Evolutionary conservation across 2,329 filamentous ascomycete genomes (phyloP), one percentile per base, ranked within the genome.

Genomic region (Hypomyces rosellus): DNA sequence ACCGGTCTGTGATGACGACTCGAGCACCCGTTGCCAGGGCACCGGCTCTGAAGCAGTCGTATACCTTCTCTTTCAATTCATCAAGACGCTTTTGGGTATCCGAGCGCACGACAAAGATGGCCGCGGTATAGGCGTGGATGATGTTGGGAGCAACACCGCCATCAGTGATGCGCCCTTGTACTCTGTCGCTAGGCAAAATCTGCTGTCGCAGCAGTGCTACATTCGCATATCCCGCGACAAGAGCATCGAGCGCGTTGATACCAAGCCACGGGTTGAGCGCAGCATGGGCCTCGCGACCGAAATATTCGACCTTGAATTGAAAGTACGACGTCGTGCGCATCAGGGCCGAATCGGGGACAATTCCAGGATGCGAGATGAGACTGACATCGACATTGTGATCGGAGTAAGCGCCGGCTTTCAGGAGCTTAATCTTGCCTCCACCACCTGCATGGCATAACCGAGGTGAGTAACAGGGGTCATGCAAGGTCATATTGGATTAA

Each of bases 221-320:
- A 40, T 65, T 65, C 45, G 70, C 72, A 57, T 76, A 76, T 5
- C 67, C 72, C 1, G 69, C 66, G 3, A 82, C 65, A 18, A 80
- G 57, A 1, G 77, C 78, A 58, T 83, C 79, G 1, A 82, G 70
- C 0, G 78, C 78, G 58, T 82, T 82, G 57, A 78, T 69, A 0
- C 79, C 78, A 5, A 77, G 68, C 78, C 77, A 82, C 0, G 78
- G 79, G 30, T 69, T 74, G 1, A 71, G 70, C 3, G 76, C 77
- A 0, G 78, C 78, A 55, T 82, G 78, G 1, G 79, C 77, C 48
- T 75, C 74, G 36, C 70, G 72, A 5, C 80, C 80, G 9, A 73
- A 70, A 57, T 76, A 81, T 53, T 75, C 74, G 4, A 74, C 76
- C 42, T 69, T 70, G 59, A 80, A 72, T 46, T 67, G 64, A 4